Base-by-base conservation (phyloP, 768 basidiomycete species). In the Sistotremastrum suecicum region DNA sequence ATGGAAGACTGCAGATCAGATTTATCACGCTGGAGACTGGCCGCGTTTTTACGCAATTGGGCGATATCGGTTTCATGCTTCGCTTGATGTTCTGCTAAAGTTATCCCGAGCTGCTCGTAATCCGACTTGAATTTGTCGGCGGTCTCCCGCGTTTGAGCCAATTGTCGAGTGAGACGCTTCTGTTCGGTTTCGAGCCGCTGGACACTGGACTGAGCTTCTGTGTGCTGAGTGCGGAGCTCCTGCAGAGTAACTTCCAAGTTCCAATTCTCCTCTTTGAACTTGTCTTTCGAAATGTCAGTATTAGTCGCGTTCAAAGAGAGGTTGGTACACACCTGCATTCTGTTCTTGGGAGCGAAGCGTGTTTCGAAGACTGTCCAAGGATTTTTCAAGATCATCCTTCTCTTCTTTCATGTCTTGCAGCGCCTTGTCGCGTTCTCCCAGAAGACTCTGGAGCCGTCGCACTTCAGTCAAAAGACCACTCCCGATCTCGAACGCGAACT, bases 201-300 rank as follows among this genome's bases (percentile, higher is more conserved):
- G 3, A 71, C 63, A 5, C 78, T 68, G 11, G 78, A 63, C 51
- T 86, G 79, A 1, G 76, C 71, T 42, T 84, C 80, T 32, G 71
- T 58, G 40, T 83, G 68, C 52, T 85, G 78, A 1, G 74, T 65
- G 36, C 81, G 80, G 28, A 91, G 71, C 48, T 95, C 91, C 60
- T 98, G 94, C 31, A 90, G 67, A 10, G 76, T 75, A 42, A 97
- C 90, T 66, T 98, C 94, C 47, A 97, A 78, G 58, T 98, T 94
- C 95, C 95, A 98, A 60, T 95, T 98, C 64, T 92, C 90, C 65
- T 98, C 94, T 65, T 90, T 90, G 76, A 80, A 94, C 51, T 90
- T 89, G 60, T 97, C 94, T 83, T 56, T 31, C 42, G 46, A 44
- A 42, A 48, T 35, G 43, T 50, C 41, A 48, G 50, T 28, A 31